Base-by-base conservation (phyloP, 768 basidiomycete genomes). In the Naganishia randhawae region DNA sequence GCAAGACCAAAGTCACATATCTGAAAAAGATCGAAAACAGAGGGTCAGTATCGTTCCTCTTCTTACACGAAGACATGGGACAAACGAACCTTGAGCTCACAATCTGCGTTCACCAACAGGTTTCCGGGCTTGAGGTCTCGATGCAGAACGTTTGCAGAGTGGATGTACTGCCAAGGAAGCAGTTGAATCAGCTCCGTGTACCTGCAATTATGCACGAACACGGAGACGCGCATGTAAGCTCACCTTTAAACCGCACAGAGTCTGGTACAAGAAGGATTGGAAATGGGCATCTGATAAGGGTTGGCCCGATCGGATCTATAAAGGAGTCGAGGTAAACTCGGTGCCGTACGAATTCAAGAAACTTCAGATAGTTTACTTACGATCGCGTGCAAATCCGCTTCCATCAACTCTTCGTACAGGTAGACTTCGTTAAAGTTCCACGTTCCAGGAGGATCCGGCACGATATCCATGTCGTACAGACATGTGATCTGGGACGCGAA, bases 1-100 rank as follows among this genome's bases (percentile, higher is more conserved):
- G 96, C 95, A 42, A 99, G 86, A 51, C 96, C 96, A 78, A 99
- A 99, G 81, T 99, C 95, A 77, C 96, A 99, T 73, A 99, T 98
- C 83, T 96, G 37, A 9, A 31, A 10, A 4, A 13, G 19, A n/a
- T n/a, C n/a, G n/a, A n/a, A n/a, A n/a, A n/a, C n/a, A n/a, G n/a
- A n/a, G n/a, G n/a, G n/a, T n/a, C n/a, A n/a, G n/a, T n/a, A n/a
- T n/a, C n/a, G n/a, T n/a, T n/a, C n/a, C n/a, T n/a, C n/a, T n/a
- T n/a, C n/a, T n/a, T n/a, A n/a, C n/a, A n/a, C n/a, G n/a, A n/a
- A n/a, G n/a, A n/a, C n/a, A n/a, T n/a, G n/a, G n/a, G n/a, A n/a
- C n/a, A n/a, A 25, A n/a, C 69, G 16, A 35, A 68, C 67, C 65
- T 79, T 80, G 55, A 80, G 69, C 71, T 80, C 79, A 70, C 96